Evolutionary conservation across 257 asterid genomes (phyloP), one percentile per base, ranked within the genome.

Genomic region (Solanum ossicruentum): DNA sequence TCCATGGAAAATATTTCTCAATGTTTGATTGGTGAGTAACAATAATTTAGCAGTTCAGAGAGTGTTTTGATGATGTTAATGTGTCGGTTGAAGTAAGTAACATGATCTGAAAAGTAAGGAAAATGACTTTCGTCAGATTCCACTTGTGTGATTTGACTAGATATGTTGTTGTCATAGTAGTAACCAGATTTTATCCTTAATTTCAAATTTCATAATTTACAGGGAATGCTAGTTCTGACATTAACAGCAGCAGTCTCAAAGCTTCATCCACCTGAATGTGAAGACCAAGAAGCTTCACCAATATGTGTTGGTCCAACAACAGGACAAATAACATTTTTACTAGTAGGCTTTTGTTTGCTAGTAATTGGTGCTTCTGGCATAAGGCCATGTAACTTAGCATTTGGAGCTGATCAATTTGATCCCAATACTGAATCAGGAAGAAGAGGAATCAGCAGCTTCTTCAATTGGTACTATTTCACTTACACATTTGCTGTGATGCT

Each of bases 321-420:
- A 12, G 66, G 84, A 66, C 92, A 89, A 84, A 57, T 84, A 72
- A 83, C 86, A 6, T 87, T 87, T 58, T 63, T 87, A 23, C 21
- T 84, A 9, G n/a, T 49, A 15, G 78, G 85, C 21, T 89, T 89
- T 55, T 83, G 28, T 12, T 52, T 89, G 5, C 82, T 89, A 36
- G 86, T 82, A 54, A 58, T 78, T 3, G 91, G 91, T 55, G 82
- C 91, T 9, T 79, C 90, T 70, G 91, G 91, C 8, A 87, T 87
- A 16, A 81, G 92, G 57, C 92, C 90, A 10, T 89, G 92, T 67
- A 89, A 89, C 32, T 73, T 89, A 9, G 87, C 91, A 8, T 89
- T 89, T 12, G 91, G 90, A 2, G 91, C 91, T 3, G 90, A 89
- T 72, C 92, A 89, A 43, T 89, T 89, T 67, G 84, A 87, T 73